Percentiles rank a stretch among this genome's conserved stretches.
Conservation (phyloP, 805 yeast species). For the Brettanomyces naardenensis region DNA sequence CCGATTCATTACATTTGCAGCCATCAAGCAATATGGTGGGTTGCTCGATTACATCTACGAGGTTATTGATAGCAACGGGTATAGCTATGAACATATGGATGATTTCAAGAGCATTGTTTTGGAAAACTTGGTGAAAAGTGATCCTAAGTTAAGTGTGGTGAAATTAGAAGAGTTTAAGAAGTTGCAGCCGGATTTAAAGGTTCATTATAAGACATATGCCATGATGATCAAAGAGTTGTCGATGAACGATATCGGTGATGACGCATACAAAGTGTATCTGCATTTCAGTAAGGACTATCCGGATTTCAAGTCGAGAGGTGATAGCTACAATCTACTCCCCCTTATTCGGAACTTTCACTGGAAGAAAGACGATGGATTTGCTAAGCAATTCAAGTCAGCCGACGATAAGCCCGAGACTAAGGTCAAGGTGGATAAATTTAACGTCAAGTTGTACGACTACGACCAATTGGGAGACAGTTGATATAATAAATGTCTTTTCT, state of each 20-base stretch:
- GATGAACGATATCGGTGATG: not conserved
- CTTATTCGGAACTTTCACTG: not conserved
- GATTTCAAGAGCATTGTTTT: not conserved
- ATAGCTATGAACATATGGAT: slow-evolving; percentile 1
- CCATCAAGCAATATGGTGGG: not conserved
- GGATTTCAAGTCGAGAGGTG: not conserved
- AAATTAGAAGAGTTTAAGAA: slow-evolving; percentile 2
- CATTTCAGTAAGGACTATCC: slow-evolving; percentile 1
- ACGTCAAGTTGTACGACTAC: slow-evolving; percentile 14
- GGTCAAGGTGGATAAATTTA: slow-evolving; percentile 10
- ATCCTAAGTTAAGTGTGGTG: not conserved
- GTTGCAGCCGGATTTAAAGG: not conserved
- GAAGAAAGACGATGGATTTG: not conserved
- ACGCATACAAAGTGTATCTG: slow-evolving; percentile 1
- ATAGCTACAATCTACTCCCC: not conserved
- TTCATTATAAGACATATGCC: slow-evolving; percentile 4
- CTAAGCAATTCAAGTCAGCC: slow-evolving; percentile 1
- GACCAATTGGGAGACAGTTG: slow-evolving; percentile 7
- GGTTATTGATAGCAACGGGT: not conserved
- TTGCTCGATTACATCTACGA: not conserved
- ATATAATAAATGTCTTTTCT: no score
- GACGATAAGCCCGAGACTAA: slow-evolving; percentile 6
- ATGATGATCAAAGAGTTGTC: slow-evolving; percentile 1
- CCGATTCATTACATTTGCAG: slow-evolving; percentile 1
- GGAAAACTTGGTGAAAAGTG: not conserved